Evolutionary conservation across 2,329 filamentous ascomycete genomes (phyloP).

Genomic region (Xylariales sp.): DNA sequence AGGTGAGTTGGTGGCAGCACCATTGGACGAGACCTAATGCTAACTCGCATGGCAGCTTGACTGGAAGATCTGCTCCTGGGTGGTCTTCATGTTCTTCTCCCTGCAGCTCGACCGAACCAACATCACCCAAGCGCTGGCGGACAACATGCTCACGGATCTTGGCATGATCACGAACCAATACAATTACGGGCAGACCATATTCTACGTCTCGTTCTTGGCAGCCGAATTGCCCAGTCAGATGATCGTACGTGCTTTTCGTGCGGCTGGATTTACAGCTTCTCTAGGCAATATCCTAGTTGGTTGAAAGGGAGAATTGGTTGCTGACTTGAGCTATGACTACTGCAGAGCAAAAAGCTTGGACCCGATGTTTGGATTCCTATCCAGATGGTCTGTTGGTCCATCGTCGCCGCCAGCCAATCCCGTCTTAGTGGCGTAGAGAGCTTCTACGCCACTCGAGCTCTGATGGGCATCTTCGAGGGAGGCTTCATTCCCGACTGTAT

Average conservation of each 20-base stretch:
- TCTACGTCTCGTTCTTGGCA: conserved; percentile 8
- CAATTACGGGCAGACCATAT: conserved; percentile 10
- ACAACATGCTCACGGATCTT: conserved; percentile 27
- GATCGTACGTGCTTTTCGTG: conserved; percentile 9
- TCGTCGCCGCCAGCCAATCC: conserved; percentile 26
- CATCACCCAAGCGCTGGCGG: conserved; percentile 30
- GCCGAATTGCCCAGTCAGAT: background rate
- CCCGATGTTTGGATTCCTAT: conserved; percentile 25
- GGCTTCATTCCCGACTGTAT: conserved; percentile 29
- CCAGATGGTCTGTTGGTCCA: conserved; percentile 29
- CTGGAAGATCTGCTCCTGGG: conserved; percentile 43
- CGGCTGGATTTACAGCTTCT: conserved; percentile 19
- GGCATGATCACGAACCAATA: conserved; percentile 24
- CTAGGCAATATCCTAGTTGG: too few relatives aligned
- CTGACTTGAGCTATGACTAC: too few relatives aligned
- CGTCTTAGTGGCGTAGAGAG: conserved; percentile 20
- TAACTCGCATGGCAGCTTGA: conserved; percentile 27
- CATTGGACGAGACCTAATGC: background rate
- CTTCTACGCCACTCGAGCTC: conserved; percentile 23
- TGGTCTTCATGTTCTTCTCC: conserved; percentile 50
- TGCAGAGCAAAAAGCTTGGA: conserved; percentile 17
- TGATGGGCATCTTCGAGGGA: conserved; percentile 29
- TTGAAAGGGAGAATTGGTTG: too few relatives aligned
- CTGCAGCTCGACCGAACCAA: conserved; percentile 46
- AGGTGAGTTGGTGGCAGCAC: conserved; percentile 1